Percentiles rank a stretch among this genome's conserved stretches.
Evolutionary conservation across 306 rosid genomes (phyloP).

Genomic region (Biancaea sappan): DNA sequence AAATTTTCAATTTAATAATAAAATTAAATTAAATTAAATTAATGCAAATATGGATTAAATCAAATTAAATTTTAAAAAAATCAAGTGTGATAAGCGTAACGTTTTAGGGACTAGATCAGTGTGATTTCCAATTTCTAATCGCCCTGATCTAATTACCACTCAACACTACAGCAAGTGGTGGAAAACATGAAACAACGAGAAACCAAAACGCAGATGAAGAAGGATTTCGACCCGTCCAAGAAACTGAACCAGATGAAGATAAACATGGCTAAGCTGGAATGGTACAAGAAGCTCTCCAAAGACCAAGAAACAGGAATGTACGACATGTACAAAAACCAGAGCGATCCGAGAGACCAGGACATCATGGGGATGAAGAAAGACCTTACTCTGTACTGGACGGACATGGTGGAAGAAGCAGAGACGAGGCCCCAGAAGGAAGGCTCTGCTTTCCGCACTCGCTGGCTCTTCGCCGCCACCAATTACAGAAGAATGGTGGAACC

Average conservation of each 20-base stretch:
- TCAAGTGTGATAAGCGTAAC: too few relatives aligned
- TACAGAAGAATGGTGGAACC: constrained; percentile 77
- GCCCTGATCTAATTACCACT: not conserved
- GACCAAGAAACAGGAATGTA: constrained; percentile 44
- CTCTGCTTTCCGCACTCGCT: constrained; percentile 28
- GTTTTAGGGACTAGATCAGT: too few relatives aligned
- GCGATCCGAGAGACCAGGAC: not conserved
- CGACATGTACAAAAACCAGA: constrained; percentile 50
- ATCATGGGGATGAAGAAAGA: constrained; percentile 24
- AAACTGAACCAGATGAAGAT: constrained; percentile 43
- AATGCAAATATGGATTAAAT: too few relatives aligned
- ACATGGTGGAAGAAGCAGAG: constrained; percentile 50
- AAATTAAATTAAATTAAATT: too few relatives aligned
- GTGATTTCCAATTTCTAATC: too few relatives aligned
- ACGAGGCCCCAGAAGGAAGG: constrained; percentile 57
- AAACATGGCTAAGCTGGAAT: constrained; percentile 58
- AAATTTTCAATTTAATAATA: too few relatives aligned
- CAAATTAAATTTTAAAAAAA: too few relatives aligned
- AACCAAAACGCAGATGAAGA: not conserved
- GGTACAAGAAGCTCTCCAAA: constrained; percentile 57
- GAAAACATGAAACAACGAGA: constrained; percentile 16
- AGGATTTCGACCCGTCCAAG: constrained; percentile 22
- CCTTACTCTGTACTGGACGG: constrained; percentile 53
- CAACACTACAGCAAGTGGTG: not conserved
- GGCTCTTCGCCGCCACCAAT: constrained; percentile 54